Percentiles rank a stretch among this genome's conserved stretches.
Evolutionary conservation across 257 asterid species (phyloP).

Genomic region (Ligustrum vulgare): DNA sequence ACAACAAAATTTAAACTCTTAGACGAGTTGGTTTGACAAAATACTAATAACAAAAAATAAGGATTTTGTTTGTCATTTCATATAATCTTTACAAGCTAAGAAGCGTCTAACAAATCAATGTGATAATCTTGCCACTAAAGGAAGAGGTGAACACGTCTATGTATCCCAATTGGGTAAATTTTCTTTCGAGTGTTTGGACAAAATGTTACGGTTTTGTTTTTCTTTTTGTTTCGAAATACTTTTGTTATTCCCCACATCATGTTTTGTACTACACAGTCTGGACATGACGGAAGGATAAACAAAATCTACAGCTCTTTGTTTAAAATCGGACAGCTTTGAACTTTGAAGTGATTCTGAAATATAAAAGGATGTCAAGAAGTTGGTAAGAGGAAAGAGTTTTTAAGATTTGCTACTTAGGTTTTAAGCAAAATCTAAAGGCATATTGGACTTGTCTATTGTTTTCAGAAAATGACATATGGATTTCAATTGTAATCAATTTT

Average conservation of each 20-base stretch:
- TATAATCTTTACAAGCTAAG: background rate
- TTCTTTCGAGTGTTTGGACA: slow-evolving; percentile 61
- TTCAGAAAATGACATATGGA: slow-evolving; percentile 31
- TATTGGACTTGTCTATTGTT: slow-evolving; percentile 19
- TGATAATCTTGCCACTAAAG: slow-evolving; percentile 64
- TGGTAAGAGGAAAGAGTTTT: background rate
- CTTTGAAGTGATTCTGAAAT: background rate
- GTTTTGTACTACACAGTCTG: slow-evolving; percentile 40
- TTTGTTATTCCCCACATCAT: slow-evolving; percentile 42
- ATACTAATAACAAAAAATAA: background rate
- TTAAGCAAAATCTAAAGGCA: background rate
- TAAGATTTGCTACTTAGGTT: background rate
- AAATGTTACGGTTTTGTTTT: slow-evolving; percentile 43
- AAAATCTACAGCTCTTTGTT: background rate
- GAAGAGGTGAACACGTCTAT: slow-evolving; percentile 63
- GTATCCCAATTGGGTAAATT: slow-evolving; percentile 68
- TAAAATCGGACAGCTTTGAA: background rate
- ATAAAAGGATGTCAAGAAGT: slow-evolving; percentile 1
- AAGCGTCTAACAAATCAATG: background rate
- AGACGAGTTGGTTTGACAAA: background rate
- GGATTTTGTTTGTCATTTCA: background rate
- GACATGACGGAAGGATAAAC: slow-evolving; percentile 39
- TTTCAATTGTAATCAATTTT: slow-evolving; percentile 24
- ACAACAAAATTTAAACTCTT: background rate
- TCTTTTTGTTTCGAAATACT: slow-evolving; percentile 45